Percentiles rank a stretch among this genome's conserved stretches.
Evolutionary conservation across 2,329 filamentous ascomycete genomes (phyloP).

Genomic region (Paecilomyces sp.): DNA sequence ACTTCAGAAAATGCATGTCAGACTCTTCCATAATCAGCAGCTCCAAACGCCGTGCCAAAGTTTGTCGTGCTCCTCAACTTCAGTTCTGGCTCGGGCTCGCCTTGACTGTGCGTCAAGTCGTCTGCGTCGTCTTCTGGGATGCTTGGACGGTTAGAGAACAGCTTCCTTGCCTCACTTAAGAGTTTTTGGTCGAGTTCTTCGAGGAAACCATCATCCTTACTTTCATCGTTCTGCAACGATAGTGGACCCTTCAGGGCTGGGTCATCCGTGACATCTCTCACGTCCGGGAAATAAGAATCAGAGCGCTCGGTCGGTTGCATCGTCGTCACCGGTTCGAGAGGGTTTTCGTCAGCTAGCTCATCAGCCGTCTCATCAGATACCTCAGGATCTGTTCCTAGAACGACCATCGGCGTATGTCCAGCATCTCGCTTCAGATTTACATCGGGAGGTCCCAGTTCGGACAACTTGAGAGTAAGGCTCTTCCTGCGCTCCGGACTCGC

Average conservation of each 20-base stretch:
- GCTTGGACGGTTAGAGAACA: conserved; percentile 17
- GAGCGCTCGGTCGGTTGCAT: conserved; percentile 29
- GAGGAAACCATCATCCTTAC: conserved; percentile 34
- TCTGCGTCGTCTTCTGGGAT: conserved; percentile 16
- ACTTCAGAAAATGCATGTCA: conserved; percentile 3
- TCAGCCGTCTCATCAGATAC: conserved; percentile 17
- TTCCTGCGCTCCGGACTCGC: conserved; percentile 17
- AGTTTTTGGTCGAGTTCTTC: conserved; percentile 37
- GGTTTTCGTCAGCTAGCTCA: conserved; percentile 19
- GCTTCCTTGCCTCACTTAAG: conserved; percentile 30
- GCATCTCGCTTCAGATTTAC: conserved; percentile 34
- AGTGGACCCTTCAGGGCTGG: conserved; percentile 37
- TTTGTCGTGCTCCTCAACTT: conserved; percentile 39
- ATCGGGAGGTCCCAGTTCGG: conserved; percentile 30
- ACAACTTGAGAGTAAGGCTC: conserved; percentile 27
- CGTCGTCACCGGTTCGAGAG: conserved; percentile 25
- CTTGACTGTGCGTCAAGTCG: conserved; percentile 12
- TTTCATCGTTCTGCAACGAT: conserved; percentile 34
- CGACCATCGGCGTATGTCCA: conserved; percentile 39
- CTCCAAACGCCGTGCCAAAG: conserved; percentile 42
- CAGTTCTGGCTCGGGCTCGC: conserved; percentile 28
- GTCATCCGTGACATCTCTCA: conserved; percentile 35
- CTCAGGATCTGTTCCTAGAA: conserved; percentile 30
- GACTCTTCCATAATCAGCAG: conserved; percentile 12
- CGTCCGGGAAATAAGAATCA: conserved; percentile 34